phyloP scores from a whole-genome alignment of 73 alveolate genomes.

The Paramecium sonneborni region DNA sequence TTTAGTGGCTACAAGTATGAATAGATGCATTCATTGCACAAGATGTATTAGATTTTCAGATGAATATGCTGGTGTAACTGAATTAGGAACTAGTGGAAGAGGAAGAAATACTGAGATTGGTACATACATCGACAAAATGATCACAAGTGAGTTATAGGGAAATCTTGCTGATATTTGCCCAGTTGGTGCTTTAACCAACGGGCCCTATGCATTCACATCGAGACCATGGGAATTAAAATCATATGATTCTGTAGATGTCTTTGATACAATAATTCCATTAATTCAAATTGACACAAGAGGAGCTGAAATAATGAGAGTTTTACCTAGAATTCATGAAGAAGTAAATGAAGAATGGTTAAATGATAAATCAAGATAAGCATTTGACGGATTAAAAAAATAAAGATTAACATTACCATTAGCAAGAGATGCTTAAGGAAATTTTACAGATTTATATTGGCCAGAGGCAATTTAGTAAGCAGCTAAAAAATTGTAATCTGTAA shows the following conservation, averaged over 20 bases:
- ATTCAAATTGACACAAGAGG: conserved; percentile 89
- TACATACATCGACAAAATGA: conserved; percentile 85
- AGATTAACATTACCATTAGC: conserved; percentile 81
- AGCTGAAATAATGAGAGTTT: conserved; percentile 88
- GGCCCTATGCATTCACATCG: conserved; percentile 87
- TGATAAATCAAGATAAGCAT: conserved; percentile 89
- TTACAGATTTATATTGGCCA: conserved; percentile 82
- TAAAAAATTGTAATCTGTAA: conserved; percentile 67
- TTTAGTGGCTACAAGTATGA: conserved; percentile 84
- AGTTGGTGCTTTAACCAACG: conserved; percentile 91
- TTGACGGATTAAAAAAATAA: conserved; percentile 89
- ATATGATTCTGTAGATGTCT: conserved; percentile 80
- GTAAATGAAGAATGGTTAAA: conserved; percentile 91
- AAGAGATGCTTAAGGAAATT: conserved; percentile 74
- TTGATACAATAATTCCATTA: conserved; percentile 79
- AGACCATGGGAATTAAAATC: conserved; percentile 94
- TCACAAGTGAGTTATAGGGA: conserved; percentile 88
- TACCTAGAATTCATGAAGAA: conserved; percentile 90
- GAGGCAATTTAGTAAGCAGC: conserved; percentile 79
- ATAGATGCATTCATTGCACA: conserved; percentile 94
- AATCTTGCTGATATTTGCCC: conserved; percentile 92
- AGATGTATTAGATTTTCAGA: conserved; percentile 88
- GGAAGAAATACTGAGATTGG: conserved; percentile 87
- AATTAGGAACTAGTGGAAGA: conserved; percentile 88
- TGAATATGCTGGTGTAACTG: conserved; percentile 85